Evolutionary conservation across 306 rosid species (phyloP).

Genomic region (Abrus precatorius): DNA sequence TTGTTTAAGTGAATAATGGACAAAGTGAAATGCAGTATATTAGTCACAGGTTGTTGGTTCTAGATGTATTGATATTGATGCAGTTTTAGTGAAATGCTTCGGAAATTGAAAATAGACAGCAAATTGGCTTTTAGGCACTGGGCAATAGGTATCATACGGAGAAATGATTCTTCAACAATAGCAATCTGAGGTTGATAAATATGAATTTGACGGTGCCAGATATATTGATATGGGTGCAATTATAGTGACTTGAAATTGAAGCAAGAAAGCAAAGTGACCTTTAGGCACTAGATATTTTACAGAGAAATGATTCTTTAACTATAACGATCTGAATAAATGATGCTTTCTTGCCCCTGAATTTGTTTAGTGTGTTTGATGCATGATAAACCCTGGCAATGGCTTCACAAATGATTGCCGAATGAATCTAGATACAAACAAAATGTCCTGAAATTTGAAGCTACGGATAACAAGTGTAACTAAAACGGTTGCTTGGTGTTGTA

Average conservation of each 20-base stretch:
- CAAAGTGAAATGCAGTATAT: slow-evolving; percentile 5
- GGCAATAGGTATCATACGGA: not conserved
- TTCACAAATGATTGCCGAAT: slow-evolving; percentile 19
- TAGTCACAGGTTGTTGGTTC: not conserved
- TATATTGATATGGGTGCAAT: no score
- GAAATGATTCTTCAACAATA: slow-evolving; percentile 2
- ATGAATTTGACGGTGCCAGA: no score
- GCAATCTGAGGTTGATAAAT: not conserved
- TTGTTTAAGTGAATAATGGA: slow-evolving; percentile 28
- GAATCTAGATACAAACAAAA: slow-evolving; percentile 2
- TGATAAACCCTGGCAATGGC: slow-evolving; percentile 9
- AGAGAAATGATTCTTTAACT: not conserved
- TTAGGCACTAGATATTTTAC: not conserved
- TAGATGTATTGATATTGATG: slow-evolving; percentile 26
- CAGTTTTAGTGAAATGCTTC: slow-evolving; percentile 39
- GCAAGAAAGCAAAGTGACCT: slow-evolving; percentile 16
- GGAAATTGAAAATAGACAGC: not conserved
- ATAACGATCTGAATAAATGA: slow-evolving; percentile 20
- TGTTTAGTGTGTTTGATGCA: slow-evolving; percentile 9
- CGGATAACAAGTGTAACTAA: slow-evolving; percentile 8
- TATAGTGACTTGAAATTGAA: no score
- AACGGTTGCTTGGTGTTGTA: slow-evolving; percentile 10
- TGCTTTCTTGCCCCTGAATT: not conserved
- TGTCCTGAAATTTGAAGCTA: slow-evolving; percentile 8
- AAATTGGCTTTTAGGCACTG: not conserved